Percentiles rank a stretch among this genome's conserved stretches.
phyloP scores from a whole-genome alignment of 495 filamentous ascomycete genomes.

The Trichoderma orchidacearum region DNA sequence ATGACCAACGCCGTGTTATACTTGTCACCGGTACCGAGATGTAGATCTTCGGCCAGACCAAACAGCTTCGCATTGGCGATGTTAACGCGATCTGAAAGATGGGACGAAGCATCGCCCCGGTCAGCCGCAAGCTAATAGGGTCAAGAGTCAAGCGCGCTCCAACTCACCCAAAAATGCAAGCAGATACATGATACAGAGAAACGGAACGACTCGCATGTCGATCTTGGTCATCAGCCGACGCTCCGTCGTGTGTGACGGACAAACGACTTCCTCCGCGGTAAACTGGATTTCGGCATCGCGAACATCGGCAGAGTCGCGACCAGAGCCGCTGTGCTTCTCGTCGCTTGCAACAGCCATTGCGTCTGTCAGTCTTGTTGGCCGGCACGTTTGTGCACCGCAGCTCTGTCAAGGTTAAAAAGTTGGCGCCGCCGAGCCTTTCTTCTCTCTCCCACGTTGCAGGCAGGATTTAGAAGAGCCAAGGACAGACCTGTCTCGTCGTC shows the following conservation, averaged over 20 bases:
- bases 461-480: background rate
- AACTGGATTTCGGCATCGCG: background rate
- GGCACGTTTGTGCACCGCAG: background rate
- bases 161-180: constrained; percentile 53
- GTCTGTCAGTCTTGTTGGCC: background rate
- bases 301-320: background rate
- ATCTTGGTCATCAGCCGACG: constrained; percentile 59
- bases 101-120: no score
- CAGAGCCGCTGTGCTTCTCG: background rate
- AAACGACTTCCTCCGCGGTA: background rate
- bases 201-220: constrained; percentile 69
- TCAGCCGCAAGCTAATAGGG: no score
- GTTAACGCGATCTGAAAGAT: constrained; percentile 48
- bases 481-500: no score
- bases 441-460: background rate
- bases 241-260: constrained; percentile 31
- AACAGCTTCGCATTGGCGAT: constrained; percentile 54
- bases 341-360: background rate
- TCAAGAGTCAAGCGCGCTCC: background rate
- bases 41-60: constrained; percentile 49
- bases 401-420: background rate
- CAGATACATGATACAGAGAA: constrained; percentile 69
- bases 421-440: background rate
- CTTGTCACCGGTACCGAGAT: constrained; percentile 39
- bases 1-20: constrained; percentile 74